Percentiles rank a stretch among this genome's conserved stretches.
These are phyloP conservation scores for Yamadazyma laniorum DNA, from an alignment of 805 yeast genomes.

Conservation along the genomic window DNA sequence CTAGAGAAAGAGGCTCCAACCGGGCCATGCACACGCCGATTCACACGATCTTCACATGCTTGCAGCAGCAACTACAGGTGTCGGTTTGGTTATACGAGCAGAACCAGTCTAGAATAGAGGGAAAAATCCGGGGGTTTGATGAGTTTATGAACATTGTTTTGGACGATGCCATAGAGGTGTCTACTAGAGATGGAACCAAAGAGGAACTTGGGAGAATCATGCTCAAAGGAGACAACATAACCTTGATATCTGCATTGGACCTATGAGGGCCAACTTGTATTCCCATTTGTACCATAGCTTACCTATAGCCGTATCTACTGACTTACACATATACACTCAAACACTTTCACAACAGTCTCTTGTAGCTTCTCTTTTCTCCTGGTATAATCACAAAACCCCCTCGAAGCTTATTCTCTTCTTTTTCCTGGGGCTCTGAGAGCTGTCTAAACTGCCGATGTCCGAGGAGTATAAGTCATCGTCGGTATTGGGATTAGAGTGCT, in stretches of 20 bases:
- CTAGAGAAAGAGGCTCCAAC: conserved; percentile 5
- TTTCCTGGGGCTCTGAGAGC: conserved; percentile 16
- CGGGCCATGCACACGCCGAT: conserved; percentile 76
- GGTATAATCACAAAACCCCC: not conserved
- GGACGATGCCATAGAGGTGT: conserved; percentile 65
- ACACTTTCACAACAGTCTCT: not conserved
- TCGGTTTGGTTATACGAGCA: conserved; percentile 91
- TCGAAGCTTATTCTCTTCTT: conserved; percentile 29
- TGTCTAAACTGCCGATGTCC: not conserved
- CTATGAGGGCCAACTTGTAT: conserved; percentile 13
- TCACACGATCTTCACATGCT: conserved; percentile 80
- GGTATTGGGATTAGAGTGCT: not conserved
- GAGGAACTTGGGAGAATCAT: conserved; percentile 70
- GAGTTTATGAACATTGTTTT: conserved; percentile 88
- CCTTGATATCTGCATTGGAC: conserved; percentile 55
- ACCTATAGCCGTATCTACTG: too few species aligned
- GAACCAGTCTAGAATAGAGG: conserved; percentile 70
- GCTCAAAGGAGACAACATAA: conserved; percentile 91
- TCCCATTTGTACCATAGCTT: not conserved
- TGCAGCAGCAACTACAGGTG: conserved; percentile 79
- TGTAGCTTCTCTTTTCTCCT: not conserved
- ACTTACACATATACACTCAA: not conserved
- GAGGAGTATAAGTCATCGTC: not conserved
- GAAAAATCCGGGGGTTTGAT: conserved; percentile 88
- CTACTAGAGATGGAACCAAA: conserved; percentile 47